A percentile compares a stretch with the other conserved stretches of the same genome.
Conservation (phyloP, 2,329 filamentous ascomycete genomes). For the Thielaviopsis populi region DNA sequence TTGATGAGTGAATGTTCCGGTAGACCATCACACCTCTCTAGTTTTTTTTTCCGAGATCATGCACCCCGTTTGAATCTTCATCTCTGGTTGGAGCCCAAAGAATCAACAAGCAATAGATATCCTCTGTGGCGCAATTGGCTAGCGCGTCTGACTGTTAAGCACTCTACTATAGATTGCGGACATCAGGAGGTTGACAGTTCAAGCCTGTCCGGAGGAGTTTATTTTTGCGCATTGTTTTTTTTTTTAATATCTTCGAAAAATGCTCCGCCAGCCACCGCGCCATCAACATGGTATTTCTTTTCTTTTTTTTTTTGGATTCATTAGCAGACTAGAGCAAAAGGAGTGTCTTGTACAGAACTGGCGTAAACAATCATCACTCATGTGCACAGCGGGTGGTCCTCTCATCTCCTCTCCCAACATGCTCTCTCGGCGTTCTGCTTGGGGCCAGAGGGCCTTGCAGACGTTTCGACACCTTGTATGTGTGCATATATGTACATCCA, state of each 20-base stretch:
- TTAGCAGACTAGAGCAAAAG: not conserved
- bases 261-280: not conserved
- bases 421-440: no score
- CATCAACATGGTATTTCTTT: not conserved
- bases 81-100: not conserved
- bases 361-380: not conserved
- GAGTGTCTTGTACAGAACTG: not conserved
- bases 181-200: conserved; percentile 4
- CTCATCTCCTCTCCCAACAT: not conserved
- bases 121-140: conserved; percentile 36
- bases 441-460: no score
- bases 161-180: not conserved
- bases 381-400: no score
- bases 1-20: no score
- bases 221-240: not conserved
- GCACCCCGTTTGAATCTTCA: not conserved
- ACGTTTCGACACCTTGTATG: not conserved
- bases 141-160: conserved; percentile 45
- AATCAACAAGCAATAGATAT: not conserved
- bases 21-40: no score
- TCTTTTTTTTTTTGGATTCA: not conserved
- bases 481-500: not conserved
- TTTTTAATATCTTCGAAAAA: not conserved
- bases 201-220: conserved; percentile 1
- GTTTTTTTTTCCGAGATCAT: not conserved